These are phyloP conservation scores for Colletotrichum tropicale DNA, from an alignment of 2,329 filamentous ascomycete species.

Conservation along the genomic window DNA sequence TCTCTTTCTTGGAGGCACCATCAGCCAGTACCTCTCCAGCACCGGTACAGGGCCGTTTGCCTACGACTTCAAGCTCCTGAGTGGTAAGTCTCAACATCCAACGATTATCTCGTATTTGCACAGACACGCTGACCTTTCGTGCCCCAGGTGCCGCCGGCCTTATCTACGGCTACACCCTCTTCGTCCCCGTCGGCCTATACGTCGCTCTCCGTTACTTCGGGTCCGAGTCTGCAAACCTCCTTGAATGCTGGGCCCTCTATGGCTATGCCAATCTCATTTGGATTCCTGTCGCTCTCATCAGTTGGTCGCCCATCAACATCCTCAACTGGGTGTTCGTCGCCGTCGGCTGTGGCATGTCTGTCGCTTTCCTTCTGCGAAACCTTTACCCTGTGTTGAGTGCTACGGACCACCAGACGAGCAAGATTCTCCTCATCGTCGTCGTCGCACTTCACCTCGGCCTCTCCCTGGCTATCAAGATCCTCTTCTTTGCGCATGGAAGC, in stretches of 20 bases:
- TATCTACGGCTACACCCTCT: conserved; percentile 91
- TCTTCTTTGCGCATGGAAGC: conserved; percentile 90
- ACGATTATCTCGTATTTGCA: background rate
- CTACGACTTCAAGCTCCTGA: conserved; percentile 90
- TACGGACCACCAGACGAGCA: conserved; percentile 90
- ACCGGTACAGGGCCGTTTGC: conserved; percentile 75
- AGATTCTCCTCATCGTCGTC: conserved; percentile 83
- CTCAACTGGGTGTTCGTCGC: conserved; percentile 95
- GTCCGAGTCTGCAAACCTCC: conserved; percentile 87
- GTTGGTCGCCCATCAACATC: conserved; percentile 83
- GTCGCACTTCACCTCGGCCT: conserved; percentile 87
- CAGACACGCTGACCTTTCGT: background rate
- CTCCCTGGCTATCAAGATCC: conserved; percentile 90
- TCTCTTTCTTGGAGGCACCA: conserved; percentile 92
- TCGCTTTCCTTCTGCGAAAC: conserved; percentile 83
- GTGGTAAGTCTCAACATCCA: conserved; percentile 57
- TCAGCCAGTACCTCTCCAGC: conserved; percentile 84
- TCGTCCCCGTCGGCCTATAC: conserved; percentile 87
- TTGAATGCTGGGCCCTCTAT: conserved; percentile 95
- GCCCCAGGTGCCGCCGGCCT: conserved; percentile 78
- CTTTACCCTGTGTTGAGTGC: conserved; percentile 90
- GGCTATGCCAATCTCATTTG: conserved; percentile 97
- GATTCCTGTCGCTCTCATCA: conserved; percentile 92
- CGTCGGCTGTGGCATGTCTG: conserved; percentile 82
- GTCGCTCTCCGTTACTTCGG: conserved; percentile 93